Base-by-base conservation (phyloP, 495 filamentous ascomycete genomes). In the Talaromyces borbonicus region DNA sequence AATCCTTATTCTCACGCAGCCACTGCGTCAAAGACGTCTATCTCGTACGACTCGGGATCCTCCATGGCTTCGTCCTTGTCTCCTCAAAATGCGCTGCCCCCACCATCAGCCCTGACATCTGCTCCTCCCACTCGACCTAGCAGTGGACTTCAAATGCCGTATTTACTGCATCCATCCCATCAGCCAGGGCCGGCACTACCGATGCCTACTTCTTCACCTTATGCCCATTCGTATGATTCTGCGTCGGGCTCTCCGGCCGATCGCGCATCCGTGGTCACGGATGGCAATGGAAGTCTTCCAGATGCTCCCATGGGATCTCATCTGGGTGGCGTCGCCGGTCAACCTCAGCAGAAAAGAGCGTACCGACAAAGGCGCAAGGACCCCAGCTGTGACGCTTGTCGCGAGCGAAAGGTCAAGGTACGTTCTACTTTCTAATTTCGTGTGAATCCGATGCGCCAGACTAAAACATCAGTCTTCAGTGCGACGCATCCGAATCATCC, bases 331-430 rank as follows among this genome's bases (percentile, higher is more conserved):
- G 53, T 62, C 16, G 49, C 56, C 48, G 61, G 68, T 37, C 69
- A 73, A 48, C 46, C 63, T 35, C 68, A 69, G 46, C 90, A 94
- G 67, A 97, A 97, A 61, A 73, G 92, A 56, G 92, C 90, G 5
- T 98, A 97, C 64, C 78, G 92, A 26, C 92, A 98, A 60, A 70
- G 92, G 52, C 75, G 92, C 51, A 98, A 98, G 57, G 92, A 97
- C 57, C 92, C 92, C 12, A 96, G 90, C 59, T 98, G 92, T 64
- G 92, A 98, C 67, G 92, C 92, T 33, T 98, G 92, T 60, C 79
- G 92, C 43, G 92, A 98, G 66, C 79, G 92, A 50, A 98, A 98
- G 71, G 92, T 98, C 66, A 98, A 98, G 73, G 78, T 82, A 54
- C 51, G 58, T 55, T 50, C 54, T 47, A 20, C 18, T 26, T 16